Evolutionary conservation across 1,284 basidiomycete species (phyloP).

Genomic region (Ceratobasidium sp.): DNA sequence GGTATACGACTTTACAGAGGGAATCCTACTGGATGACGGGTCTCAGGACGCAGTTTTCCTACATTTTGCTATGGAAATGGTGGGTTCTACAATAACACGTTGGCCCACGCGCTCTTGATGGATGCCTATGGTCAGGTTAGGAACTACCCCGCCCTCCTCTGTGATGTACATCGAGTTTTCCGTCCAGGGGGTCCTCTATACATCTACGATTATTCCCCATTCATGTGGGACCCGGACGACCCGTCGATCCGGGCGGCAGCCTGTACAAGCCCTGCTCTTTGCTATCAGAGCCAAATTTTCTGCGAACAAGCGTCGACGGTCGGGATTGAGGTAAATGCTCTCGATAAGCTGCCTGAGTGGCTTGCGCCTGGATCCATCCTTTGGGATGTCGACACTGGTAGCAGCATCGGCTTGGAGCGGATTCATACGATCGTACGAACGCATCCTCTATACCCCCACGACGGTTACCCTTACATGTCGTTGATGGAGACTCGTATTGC

Average conservation of each 20-base stretch:
- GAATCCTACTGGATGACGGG: not conserved
- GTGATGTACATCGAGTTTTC: not conserved
- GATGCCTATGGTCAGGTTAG: not conserved
- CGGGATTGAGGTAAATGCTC: too few relatives aligned
- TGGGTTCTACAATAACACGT: not conserved
- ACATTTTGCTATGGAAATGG: not conserved
- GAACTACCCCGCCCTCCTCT: not conserved
- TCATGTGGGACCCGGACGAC: not conserved
- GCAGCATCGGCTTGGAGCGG: not conserved
- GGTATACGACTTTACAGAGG: slow-evolving; percentile 2
- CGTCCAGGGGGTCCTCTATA: not conserved
- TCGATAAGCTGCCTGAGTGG: too few relatives aligned
- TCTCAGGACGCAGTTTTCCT: slow-evolving; percentile 5
- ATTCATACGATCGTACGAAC: too few relatives aligned
- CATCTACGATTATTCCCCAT: not conserved
- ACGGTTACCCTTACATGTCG: not conserved
- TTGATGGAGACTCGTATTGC: not conserved
- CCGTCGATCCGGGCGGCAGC: not conserved
- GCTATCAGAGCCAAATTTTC: not conserved
- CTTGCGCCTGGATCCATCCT: not conserved
- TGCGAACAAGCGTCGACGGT: not conserved
- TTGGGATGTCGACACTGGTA: not conserved
- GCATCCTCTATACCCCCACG: not conserved
- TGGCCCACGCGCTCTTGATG: not conserved
- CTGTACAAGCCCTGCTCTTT: not conserved